Evolutionary conservation across 2,329 filamentous ascomycete genomes (phyloP).

Genomic region (Scedosporium boydii): DNA sequence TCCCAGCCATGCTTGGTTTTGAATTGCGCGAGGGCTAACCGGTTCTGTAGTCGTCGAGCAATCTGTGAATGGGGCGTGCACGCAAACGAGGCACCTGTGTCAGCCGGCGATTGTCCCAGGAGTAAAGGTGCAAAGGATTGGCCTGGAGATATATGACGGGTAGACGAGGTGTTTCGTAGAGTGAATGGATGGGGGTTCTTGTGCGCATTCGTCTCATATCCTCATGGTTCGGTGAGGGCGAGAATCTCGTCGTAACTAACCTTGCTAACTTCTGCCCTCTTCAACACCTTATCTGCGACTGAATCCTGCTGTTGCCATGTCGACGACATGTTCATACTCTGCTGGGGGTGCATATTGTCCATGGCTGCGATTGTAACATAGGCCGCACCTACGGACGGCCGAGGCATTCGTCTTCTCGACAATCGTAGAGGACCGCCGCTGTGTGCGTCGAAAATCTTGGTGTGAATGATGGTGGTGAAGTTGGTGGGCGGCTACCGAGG

Average conservation of each 20-base stretch:
- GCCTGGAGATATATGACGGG: not conserved
- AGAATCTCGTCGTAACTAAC: slow-evolving; percentile 32
- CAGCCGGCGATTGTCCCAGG: not conserved
- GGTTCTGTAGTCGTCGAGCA: slow-evolving; percentile 84
- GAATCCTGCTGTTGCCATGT: slow-evolving; percentile 53
- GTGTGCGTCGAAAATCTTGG: not conserved
- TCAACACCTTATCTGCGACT: slow-evolving; percentile 60
- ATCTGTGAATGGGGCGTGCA: slow-evolving; percentile 50
- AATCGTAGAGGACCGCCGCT: not conserved
- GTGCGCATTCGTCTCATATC: slow-evolving; percentile 11
- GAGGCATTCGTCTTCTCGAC: not conserved
- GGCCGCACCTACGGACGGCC: not conserved
- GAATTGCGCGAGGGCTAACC: slow-evolving; percentile 90
- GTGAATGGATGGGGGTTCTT: not conserved
- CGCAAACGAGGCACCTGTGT: not conserved
- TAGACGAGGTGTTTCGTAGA: not conserved
- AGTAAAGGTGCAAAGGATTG: not conserved
- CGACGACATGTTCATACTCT: slow-evolving; percentile 42
- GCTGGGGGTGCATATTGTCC: slow-evolving; percentile 1
- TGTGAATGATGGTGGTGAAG: not conserved
- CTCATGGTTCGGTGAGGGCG: slow-evolving; percentile 5
- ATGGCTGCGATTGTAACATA: not conserved
- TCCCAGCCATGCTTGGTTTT: slow-evolving; percentile 96
- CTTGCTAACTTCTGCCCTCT: slow-evolving; percentile 67
- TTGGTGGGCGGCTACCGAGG: not conserved